phyloP scores from a whole-genome alignment of 2,329 filamentous ascomycete genomes.

The Grosmannia huntii region DNA sequence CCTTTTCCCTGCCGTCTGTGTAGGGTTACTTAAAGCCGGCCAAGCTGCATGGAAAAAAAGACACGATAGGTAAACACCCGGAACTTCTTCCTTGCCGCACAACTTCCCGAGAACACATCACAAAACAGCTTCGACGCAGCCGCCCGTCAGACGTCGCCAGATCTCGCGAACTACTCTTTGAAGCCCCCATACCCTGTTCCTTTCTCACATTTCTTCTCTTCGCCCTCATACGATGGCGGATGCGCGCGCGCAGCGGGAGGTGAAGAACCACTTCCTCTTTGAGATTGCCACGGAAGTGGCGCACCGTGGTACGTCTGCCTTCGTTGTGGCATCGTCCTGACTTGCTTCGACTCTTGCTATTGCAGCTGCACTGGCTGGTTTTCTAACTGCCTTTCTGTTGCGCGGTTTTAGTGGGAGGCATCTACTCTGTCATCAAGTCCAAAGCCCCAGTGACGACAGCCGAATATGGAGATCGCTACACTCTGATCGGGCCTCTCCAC shows the following conservation, averaged over 20 bases:
- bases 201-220: slow-evolving; percentile 3
- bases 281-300: slow-evolving; percentile 96
- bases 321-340: background rate
- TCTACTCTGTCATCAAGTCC: slow-evolving; percentile 98
- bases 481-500: slow-evolving; percentile 88
- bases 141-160: background rate
- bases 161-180: background rate
- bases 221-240: slow-evolving; percentile 16
- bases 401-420: slow-evolving; percentile 64
- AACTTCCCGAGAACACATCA: background rate
- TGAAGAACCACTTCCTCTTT: slow-evolving; percentile 92
- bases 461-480: slow-evolving; percentile 97
- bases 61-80: background rate
- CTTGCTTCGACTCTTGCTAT: background rate
- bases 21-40: background rate
- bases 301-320: slow-evolving; percentile 60
- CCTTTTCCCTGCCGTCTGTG: background rate
- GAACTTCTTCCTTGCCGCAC: background rate
- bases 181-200: slow-evolving; percentile 7
- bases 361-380: background rate
- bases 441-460: slow-evolving; percentile 96
- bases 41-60: background rate
- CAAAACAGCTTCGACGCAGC: background rate
- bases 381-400: background rate
- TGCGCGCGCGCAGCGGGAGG: slow-evolving; percentile 46